Base-by-base conservation (phyloP, 257 asterid species). In the Lavandula angustifolia region DNA sequence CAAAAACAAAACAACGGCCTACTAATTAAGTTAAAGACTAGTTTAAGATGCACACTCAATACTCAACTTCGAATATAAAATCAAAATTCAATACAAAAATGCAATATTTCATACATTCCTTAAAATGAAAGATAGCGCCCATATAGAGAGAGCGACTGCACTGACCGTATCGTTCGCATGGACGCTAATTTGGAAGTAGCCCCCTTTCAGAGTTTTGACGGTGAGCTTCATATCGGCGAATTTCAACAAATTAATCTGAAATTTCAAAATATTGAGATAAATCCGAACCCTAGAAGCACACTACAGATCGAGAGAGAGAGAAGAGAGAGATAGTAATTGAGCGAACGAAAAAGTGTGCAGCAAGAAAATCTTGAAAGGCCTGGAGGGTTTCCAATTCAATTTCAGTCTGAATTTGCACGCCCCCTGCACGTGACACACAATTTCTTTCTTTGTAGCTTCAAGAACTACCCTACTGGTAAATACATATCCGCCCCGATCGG, bases 141-240 rank as follows among this genome's bases (percentile, higher is more conserved):
- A 27, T n/a, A 13, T 18, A 13, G 12, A 44, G 33, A 31, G 31
- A 54, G 67, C 13, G 44, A 42, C 9, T 72, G 16, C 48, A 78
- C 87, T 80, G 54, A 91, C 98, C 63, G 92, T 80, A 68, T 91
- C 94, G 51, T 82, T 79, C 35, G 89, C 87, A 56, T 83, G 95
- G 66, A 91, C 94, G 82, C 69, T 79, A 60, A 91, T 84, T 66
- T 84, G 95, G 47, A 91, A 91, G 72, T 88, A 92, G 79, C 92
- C 86, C 76, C 96, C 96, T 69, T 91, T 88, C 53, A 91, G 95
- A 69, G 98, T 91, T 71, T 91, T 91, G 68, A 91, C 98, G 64
- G 92, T 88, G 76, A 91, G 95, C 85, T 91, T 87, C 97, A 91
- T 22, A 22, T 77, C 84, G 55, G 75, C 77, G 29, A 75, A 67